These are phyloP conservation scores for Ophiosphaerella korrae DNA, from an alignment of 2,329 filamentous ascomycete species.

Conservation along the genomic window DNA sequence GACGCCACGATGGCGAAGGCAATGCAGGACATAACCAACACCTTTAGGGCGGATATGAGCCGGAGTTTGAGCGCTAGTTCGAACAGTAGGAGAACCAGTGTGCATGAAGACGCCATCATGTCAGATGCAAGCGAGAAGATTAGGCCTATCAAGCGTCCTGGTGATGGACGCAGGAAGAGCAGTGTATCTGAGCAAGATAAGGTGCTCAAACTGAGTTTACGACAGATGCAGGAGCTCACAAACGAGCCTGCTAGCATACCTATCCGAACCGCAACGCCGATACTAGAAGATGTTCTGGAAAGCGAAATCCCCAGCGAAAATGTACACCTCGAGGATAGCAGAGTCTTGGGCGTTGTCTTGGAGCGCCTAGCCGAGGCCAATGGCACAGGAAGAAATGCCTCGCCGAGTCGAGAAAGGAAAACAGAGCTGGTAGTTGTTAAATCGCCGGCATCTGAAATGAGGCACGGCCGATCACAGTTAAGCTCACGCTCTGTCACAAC, in stretches of 20 bases:
- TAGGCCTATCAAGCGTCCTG: slow-evolving; percentile 41
- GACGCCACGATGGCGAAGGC: slow-evolving; percentile 9
- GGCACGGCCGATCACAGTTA: slow-evolving; percentile 36
- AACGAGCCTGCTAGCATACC: slow-evolving; percentile 61
- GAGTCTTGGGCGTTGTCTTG: slow-evolving; percentile 26
- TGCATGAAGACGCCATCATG: slow-evolving; percentile 38
- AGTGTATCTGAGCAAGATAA: slow-evolving; percentile 47
- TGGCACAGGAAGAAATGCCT: slow-evolving; percentile 4
- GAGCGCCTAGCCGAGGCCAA: slow-evolving; percentile 24
- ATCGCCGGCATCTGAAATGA: slow-evolving; percentile 28
- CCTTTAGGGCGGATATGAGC: slow-evolving; percentile 10
- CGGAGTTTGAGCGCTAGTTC: slow-evolving; percentile 17
- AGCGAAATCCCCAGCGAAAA: slow-evolving; percentile 22
- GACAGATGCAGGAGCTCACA: slow-evolving; percentile 61
- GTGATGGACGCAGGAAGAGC: slow-evolving; percentile 42
- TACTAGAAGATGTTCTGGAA: slow-evolving; percentile 42
- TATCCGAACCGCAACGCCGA: slow-evolving; percentile 49
- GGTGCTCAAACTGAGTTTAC: slow-evolving; percentile 59
- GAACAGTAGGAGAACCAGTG: slow-evolving; percentile 24
- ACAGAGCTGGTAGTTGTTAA: slow-evolving; percentile 41
- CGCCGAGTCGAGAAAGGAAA: slow-evolving; percentile 14
- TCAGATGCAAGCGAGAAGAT: slow-evolving; percentile 41
- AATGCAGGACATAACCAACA: slow-evolving; percentile 17
- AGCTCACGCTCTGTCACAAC: slow-evolving; percentile 44
- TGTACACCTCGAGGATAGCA: slow-evolving; percentile 16